phyloP scores from a whole-genome alignment of 495 filamentous ascomycete species.

The Podospora didyma region DNA sequence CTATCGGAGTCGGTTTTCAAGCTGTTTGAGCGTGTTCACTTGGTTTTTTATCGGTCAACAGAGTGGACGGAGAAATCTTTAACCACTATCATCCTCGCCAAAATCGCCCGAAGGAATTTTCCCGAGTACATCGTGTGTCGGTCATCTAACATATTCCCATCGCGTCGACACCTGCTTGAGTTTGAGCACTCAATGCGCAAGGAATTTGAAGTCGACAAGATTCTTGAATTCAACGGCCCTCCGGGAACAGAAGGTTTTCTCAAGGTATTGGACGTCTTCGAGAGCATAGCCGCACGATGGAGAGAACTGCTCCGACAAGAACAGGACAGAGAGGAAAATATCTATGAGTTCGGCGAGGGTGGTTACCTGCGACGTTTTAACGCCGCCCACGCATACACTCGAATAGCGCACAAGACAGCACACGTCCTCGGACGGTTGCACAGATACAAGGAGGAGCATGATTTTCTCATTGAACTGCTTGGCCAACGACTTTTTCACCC shows the following conservation, averaged over 20 bases:
- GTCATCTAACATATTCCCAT: constrained; percentile 82
- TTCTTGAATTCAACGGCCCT: constrained; percentile 83
- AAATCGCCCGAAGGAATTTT: constrained; percentile 81
- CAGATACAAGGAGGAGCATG: constrained; percentile 71
- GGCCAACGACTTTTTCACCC: constrained; percentile 79
- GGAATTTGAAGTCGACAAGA: constrained; percentile 76
- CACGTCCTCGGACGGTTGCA: constrained; percentile 81
- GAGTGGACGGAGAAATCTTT: constrained; percentile 98
- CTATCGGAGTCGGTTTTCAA: constrained; percentile 69
- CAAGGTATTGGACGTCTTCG: constrained; percentile 64
- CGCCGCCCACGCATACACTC: constrained; percentile 89
- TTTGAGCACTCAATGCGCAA: constrained; percentile 84
- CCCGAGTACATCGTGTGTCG: constrained; percentile 87
- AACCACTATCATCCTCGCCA: constrained; percentile 89
- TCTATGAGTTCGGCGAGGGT: constrained; percentile 83
- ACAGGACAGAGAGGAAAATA: constrained; percentile 69
- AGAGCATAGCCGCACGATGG: constrained; percentile 79
- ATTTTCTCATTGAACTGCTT: constrained; percentile 71
- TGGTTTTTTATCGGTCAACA: constrained; percentile 93
- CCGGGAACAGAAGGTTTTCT: constrained; percentile 56
- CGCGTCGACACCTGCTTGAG: constrained; percentile 70
- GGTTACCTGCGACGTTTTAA: constrained; percentile 89
- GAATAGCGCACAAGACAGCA: constrained; percentile 82
- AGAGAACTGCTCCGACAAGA: constrained; percentile 68
- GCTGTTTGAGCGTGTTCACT: constrained; percentile 88